Percentiles rank a stretch among this genome's conserved stretches.
These are phyloP conservation scores for Antrodiella citrinella DNA, from an alignment of 768 basidiomycete species.

Conservation along the genomic window DNA sequence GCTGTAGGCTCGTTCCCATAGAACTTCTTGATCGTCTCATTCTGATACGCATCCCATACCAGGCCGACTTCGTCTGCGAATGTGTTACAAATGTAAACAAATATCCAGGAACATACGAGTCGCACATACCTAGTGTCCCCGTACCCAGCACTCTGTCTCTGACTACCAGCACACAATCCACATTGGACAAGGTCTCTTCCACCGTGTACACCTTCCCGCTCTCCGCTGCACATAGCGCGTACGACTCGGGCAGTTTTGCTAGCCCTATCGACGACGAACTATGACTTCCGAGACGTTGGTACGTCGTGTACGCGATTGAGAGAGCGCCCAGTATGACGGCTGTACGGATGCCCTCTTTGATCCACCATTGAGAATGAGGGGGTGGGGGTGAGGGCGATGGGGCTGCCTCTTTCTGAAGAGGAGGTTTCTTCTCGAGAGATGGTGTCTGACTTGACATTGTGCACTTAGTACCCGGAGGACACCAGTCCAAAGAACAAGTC, in stretches of 20 bases:
- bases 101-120: background rate
- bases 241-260: slow-evolving; percentile 23
- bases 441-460: no score
- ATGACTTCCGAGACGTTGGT: background rate
- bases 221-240: slow-evolving; percentile 48
- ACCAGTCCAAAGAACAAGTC: no score
- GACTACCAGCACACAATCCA: slow-evolving; percentile 54
- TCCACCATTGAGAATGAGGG: background rate
- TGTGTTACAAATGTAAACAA: background rate
- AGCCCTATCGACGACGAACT: background rate
- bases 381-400: background rate
- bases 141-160: slow-evolving; percentile 37
- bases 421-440: no score
- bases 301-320: background rate
- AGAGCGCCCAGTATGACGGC: background rate
- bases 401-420: no score
- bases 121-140: slow-evolving; percentile 39
- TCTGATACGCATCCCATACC: slow-evolving; percentile 21
- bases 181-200: slow-evolving; percentile 29
- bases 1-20: slow-evolving; percentile 21
- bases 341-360: background rate
- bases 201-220: slow-evolving; percentile 61
- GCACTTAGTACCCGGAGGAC: no score
- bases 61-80: slow-evolving; percentile 14
- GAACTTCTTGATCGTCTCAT: slow-evolving; percentile 18